Conservation (phyloP, 768 basidiomycete species). For the Mycena polygramma region DNA sequence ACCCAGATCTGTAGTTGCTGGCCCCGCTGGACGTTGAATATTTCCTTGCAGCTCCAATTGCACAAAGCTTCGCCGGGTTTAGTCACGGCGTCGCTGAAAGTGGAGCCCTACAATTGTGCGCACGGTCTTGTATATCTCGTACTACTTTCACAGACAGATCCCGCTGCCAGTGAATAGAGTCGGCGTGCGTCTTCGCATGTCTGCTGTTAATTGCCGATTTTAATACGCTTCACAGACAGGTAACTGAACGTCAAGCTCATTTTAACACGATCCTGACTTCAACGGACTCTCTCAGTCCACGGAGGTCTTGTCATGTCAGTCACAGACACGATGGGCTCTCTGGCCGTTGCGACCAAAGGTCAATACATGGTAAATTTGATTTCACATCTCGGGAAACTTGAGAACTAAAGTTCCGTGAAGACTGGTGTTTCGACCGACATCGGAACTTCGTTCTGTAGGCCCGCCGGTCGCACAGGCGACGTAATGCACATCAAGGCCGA, state of each 20-base stretch:
- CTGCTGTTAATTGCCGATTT: conserved; percentile 14
- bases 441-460: conserved; percentile 70
- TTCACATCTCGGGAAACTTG: neutral
- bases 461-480: conserved; percentile 80
- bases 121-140: conserved; percentile 15
- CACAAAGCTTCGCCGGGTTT: conserved; percentile 77
- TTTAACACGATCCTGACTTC: neutral
- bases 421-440: conserved; percentile 91
- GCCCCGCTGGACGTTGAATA: neutral
- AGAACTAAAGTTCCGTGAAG: conserved; percentile 11
- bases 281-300: conserved; percentile 61
- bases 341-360: conserved; percentile 86
- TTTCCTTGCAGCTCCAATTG: conserved; percentile 16
- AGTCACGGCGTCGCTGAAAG: conserved; percentile 76
- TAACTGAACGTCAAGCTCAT: conserved; percentile 33
- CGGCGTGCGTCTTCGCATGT: conserved; percentile 63
- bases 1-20: conserved; percentile 6
- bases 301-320: conserved; percentile 86
- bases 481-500: conserved; percentile 72
- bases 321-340: conserved; percentile 85
- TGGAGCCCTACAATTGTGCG: conserved; percentile 83
- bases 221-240: conserved; percentile 51
- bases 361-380: conserved; percentile 69
- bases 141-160: conserved; percentile 15
- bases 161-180: conserved; percentile 78